Percentiles rank a stretch among this genome's conserved stretches.
Evolutionary conservation across 2,329 filamentous ascomycete species (phyloP).

Genomic region (Coleophoma eucalyptorum): DNA sequence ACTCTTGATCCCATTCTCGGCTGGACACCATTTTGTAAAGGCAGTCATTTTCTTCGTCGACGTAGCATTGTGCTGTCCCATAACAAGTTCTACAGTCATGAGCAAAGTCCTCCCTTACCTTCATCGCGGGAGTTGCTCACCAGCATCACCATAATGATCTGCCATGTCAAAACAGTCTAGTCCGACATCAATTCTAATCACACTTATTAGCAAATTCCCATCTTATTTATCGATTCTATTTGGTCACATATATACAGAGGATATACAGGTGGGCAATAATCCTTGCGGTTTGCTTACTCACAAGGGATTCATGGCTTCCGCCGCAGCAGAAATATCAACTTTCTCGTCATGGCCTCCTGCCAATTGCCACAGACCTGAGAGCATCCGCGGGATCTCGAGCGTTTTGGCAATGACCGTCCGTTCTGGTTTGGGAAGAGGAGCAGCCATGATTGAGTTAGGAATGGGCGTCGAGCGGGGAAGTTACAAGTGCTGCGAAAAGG

Average conservation of each 20-base stretch:
- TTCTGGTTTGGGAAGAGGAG: not conserved
- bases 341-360: conserved; percentile 13
- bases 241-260: too few species aligned
- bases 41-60: conserved; percentile 8
- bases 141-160: conserved; percentile 11
- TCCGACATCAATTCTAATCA: conserved; percentile 5
- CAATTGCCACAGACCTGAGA: conserved; percentile 13
- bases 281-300: not conserved
- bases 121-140: not conserved
- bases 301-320: conserved; percentile 9
- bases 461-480: too few species aligned
- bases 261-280: too few species aligned
- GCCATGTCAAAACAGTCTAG: conserved; percentile 13
- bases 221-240: too few species aligned
- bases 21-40: conserved; percentile 22
- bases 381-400: conserved; percentile 10
- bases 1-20: conserved; percentile 11
- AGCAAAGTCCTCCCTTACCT: too few species aligned
- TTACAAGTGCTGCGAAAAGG: too few species aligned
- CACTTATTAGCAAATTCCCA: too few species aligned
- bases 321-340: conserved; percentile 7
- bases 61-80: conserved; percentile 4
- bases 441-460: too few species aligned
- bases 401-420: conserved; percentile 2
- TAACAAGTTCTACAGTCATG: conserved; percentile 4